Evolutionary conservation across 2,329 filamentous ascomycete species (phyloP), one percentile per base, ranked within the genome.

Genomic region (Penicillium brasilianum): DNA sequence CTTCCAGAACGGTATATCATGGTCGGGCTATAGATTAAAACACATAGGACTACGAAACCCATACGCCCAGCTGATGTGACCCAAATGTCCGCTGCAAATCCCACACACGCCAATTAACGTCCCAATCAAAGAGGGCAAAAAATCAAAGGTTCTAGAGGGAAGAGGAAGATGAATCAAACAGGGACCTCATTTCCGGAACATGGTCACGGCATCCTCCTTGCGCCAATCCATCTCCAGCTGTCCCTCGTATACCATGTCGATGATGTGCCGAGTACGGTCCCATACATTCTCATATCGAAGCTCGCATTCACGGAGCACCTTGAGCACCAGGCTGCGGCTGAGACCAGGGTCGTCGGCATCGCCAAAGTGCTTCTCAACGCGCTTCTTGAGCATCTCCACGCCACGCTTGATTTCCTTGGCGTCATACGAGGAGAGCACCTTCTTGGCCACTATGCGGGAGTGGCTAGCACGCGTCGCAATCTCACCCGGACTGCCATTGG

Each of bases 291-390:
- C 77, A 69, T 89, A 89, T 43, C 81, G 81, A 37, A 75, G 75
- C 74, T 88, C 85, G 65, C 86, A 88, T 71, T 85, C 85, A 59
- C 83, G 84, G 53, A 86, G 78, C 30, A 89, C 87, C 73, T 87
- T 85, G 48, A 77, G 76, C 25, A 89, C 85, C 54, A 90, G 72
- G 55, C 81, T 83, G 8, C 84, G 78, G 69, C 87, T 90, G 57
- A 90, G 81, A 22, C 81, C 85, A 58, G 88, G 87, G 65, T 93
- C 90, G 68, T 96, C 92, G 5, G 89, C 90, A 68, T 96, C 92
- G 46, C 92, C 92, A 82, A 98, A 98, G 77, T 98, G 94, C 81
- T 98, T 99, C 79, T 98, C 94, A 1, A 98, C 91, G 53, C 94
- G 87, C 81, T 96, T 97, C 71, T 90, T 90, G 67, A 98, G 83